phyloP scores from a whole-genome alignment of 139 green algal species.

The Chlorella sp. region DNA sequence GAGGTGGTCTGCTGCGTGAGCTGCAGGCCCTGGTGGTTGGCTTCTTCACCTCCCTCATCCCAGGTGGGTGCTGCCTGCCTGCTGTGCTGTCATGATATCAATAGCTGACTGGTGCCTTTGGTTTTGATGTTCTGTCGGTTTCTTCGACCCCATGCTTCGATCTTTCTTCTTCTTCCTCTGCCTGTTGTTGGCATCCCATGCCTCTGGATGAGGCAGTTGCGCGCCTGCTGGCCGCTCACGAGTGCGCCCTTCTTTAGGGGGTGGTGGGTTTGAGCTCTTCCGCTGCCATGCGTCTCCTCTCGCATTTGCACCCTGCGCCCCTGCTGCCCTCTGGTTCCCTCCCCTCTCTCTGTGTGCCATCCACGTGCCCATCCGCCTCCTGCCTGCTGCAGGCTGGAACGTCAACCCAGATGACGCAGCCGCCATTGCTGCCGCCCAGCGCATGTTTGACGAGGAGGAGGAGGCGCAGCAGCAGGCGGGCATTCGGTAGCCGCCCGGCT shows the following conservation, averaged over 20 bases:
- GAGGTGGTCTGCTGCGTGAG: constrained; percentile 66
- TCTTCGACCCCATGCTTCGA: too few species aligned
- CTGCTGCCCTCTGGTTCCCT: neutral
- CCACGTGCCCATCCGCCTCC: neutral
- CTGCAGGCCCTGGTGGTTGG: constrained; percentile 75
- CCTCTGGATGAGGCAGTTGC: too few species aligned
- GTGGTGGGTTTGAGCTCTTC: too few species aligned
- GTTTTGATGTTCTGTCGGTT: too few species aligned
- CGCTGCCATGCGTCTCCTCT: too few species aligned
- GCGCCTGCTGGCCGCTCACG: too few species aligned
- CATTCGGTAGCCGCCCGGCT: neutral
- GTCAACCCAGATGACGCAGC: constrained; percentile 75
- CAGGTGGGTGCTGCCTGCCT: constrained; percentile 36
- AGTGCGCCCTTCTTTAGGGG: too few species aligned
- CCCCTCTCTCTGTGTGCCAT: too few species aligned
- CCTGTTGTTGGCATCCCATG: too few species aligned
- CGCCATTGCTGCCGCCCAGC: constrained; percentile 58
- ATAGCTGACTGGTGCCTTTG: neutral
- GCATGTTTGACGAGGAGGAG: constrained; percentile 43
- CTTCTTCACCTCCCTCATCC: constrained; percentile 86
- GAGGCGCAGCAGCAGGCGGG: constrained; percentile 43
- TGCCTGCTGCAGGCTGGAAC: constrained; percentile 63
- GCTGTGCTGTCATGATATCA: neutral
- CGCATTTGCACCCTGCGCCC: neutral
- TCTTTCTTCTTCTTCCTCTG: too few species aligned